Evolutionary conservation across 176 grass and related monocot species (phyloP), one percentile per base, ranked within the genome.

Genomic region (Triticum urartu): DNA sequence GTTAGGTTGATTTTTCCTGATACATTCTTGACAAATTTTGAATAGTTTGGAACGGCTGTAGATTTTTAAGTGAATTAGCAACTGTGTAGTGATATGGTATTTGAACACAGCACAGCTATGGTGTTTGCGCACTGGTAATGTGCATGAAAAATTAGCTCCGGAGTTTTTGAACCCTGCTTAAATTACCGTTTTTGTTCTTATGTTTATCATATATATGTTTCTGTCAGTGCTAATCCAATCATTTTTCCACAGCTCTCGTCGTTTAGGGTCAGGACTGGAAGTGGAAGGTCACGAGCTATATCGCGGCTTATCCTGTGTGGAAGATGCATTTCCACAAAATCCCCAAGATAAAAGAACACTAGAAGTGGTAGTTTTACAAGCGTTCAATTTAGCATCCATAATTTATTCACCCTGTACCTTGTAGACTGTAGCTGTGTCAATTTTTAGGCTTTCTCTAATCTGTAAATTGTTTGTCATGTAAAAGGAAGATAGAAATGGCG

Each of bases 281-380:
- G 85, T 30, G 56, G 56, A 72, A 87, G 88, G 38, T 78, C 91
- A 34, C 77, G 12, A 30, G 65, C 88, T 25, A 32, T 93, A 39
- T 87, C 88, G 72, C 89, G 66, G 72, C 88, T 93, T 66, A 81
- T 93, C 47, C 78, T 90, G 28, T 93, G 91, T 68, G 91, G 91
- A 90, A 90, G 88, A 72, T 93, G 91, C 82, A 89, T 93, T 43
- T 82, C 85, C 36, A 87, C 88, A 48, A 85, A 60, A 75, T 38
- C 36, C 60, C 91, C 88, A 21, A 85, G 85, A 86, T 92, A 73
- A 75, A 87, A 81, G 34, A 43, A 66, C 64, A 4, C 72, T 69
- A 50, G 62, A 72, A 87, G 24, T 17, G 0, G 5, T 79, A 75
- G 80, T 54, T 75, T 84, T 52, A 74, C 60, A 75, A 76, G 68